Evolutionary conservation across 441 rosid genomes (phyloP).

Genomic region (Eutrema salsugineum): DNA sequence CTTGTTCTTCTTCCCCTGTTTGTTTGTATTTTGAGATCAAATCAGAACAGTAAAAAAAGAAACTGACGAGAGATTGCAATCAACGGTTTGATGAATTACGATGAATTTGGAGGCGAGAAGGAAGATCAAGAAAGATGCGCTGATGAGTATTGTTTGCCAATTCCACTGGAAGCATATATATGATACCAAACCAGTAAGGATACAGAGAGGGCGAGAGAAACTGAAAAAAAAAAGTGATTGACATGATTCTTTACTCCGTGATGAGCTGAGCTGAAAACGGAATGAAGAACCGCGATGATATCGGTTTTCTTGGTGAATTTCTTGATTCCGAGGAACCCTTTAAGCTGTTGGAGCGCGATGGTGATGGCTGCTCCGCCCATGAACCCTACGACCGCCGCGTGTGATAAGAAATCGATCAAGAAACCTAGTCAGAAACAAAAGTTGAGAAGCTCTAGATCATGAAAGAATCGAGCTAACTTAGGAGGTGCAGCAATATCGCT

Average conservation of each 20-base stretch:
- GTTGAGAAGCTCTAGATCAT: neutral
- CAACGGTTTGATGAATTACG: conserved; percentile 45
- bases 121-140: conserved; percentile 64
- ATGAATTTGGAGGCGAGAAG: conserved; percentile 68
- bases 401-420: conserved; percentile 89
- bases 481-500: neutral
- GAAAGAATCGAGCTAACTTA: neutral
- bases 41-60: neutral
- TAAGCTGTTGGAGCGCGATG: conserved; percentile 90
- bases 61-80: neutral
- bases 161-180: conserved; percentile 72
- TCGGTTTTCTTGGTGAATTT: conserved; percentile 64
- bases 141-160: conserved; percentile 84
- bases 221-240: neutral
- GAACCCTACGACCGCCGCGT: conserved; percentile 89
- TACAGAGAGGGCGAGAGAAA: neutral
- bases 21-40: neutral
- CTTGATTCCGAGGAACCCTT: conserved; percentile 80
- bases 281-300: conserved; percentile 70
- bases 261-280: conserved; percentile 52
- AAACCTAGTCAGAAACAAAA: conserved; percentile 63
- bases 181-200: neutral
- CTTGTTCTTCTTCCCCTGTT: conserved; percentile 86
- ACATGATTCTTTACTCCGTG: conserved; percentile 48
- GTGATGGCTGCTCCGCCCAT: conserved; percentile 97